phyloP scores from a whole-genome alignment of 2,329 filamentous ascomycete genomes.

The Sclerotinia borealis region DNA sequence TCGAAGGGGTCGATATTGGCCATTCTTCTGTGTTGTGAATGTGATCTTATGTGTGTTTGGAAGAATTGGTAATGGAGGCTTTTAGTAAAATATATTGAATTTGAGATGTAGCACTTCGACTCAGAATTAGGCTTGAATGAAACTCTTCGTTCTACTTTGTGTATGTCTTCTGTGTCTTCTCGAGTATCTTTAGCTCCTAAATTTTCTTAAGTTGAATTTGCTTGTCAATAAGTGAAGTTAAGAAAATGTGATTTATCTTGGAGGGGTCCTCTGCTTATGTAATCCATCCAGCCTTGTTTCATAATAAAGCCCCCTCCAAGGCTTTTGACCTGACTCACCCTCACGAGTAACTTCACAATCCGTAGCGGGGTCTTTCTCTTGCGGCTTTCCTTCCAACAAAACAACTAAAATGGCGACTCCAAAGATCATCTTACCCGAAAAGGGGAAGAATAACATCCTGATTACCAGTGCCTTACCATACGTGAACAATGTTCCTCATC shows the following conservation, averaged over 20 bases:
- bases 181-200: not conserved
- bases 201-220: not conserved
- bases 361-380: constrained; percentile 7
- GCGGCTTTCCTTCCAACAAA: not conserved
- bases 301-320: constrained; percentile 11
- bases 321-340: constrained; percentile 9
- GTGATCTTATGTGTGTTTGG: not conserved
- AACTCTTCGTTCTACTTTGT: not conserved
- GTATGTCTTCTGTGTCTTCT: not conserved
- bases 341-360: constrained; percentile 2
- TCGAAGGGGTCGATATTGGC: constrained; percentile 25
- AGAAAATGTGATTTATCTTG: not conserved
- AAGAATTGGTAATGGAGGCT: not conserved
- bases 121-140: not conserved
- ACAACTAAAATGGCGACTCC: constrained; percentile 24
- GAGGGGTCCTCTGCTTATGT: not conserved
- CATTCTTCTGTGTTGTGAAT: constrained; percentile 20
- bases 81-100: not conserved
- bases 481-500: constrained; percentile 71
- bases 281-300: not conserved
- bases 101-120: not conserved
- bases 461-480: constrained; percentile 91
- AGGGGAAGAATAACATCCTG: constrained; percentile 78
- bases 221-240: not conserved
- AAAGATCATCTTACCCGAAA: constrained; percentile 52